Evolutionary conservation across 768 basidiomycete species (phyloP).

Genomic region (Tricholoma matsutake): DNA sequence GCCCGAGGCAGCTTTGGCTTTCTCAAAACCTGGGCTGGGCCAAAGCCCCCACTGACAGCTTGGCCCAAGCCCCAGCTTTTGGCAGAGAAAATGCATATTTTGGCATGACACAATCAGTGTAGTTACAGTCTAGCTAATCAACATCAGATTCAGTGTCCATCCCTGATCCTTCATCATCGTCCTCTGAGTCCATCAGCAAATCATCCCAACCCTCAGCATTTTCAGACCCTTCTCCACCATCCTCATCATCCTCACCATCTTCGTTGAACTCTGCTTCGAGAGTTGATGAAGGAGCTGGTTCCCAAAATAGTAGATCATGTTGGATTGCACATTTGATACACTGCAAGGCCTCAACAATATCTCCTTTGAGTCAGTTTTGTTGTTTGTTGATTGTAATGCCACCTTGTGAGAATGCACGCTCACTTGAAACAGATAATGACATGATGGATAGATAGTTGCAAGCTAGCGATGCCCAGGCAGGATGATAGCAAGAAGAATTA

Average conservation of each 20-base stretch:
- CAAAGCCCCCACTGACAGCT: too few relatives aligned
- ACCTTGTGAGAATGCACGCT: conserved; percentile 29
- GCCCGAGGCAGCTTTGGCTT: too few relatives aligned
- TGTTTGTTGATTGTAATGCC: not conserved
- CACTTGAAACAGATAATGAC: conserved; percentile 36
- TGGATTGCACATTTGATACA: conserved; percentile 24
- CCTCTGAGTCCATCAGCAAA: not conserved
- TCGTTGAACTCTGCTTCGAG: not conserved
- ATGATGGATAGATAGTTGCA: conserved; percentile 37
- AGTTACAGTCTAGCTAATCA: not conserved
- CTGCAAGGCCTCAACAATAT: conserved; percentile 34
- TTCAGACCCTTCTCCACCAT: not conserved
- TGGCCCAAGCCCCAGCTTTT: not conserved
- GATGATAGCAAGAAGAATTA: too few relatives aligned
- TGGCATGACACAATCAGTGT: not conserved
- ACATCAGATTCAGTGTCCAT: not conserved
- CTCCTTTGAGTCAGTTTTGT: conserved; percentile 23
- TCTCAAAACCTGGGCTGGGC: too few relatives aligned
- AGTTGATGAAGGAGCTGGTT: conserved; percentile 4
- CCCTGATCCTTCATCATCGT: not conserved
- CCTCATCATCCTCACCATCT: not conserved
- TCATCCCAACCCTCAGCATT: not conserved
- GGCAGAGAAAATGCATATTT: not conserved
- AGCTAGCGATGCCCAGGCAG: too few relatives aligned
- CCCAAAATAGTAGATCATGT: conserved; percentile 24